Conservation (phyloP, 2,329 filamentous ascomycete genomes). For the Lizonia empirigonia region DNA sequence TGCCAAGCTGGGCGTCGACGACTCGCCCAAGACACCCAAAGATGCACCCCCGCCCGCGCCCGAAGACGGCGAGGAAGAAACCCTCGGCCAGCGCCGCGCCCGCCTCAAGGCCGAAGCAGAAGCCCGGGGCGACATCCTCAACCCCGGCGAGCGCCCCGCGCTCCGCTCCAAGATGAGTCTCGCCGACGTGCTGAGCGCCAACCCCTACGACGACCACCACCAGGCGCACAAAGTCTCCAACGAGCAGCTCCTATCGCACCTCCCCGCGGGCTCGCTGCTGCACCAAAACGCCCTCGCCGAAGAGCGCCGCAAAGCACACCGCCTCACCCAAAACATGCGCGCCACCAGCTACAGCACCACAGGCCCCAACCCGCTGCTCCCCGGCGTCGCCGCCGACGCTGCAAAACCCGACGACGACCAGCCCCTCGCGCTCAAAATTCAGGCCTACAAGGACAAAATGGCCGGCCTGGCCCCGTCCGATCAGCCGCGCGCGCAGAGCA, state of each 20-base stretch:
- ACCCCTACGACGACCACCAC: conserved; percentile 52
- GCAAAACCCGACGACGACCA: conserved; percentile 29
- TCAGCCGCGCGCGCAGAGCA: conserved; percentile 13
- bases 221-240: conserved; percentile 46
- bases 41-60: conserved; percentile 27
- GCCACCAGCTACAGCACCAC: conserved; percentile 35
- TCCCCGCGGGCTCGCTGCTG: conserved; percentile 51
- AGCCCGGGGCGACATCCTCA: conserved; percentile 48
- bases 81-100: conserved; percentile 75
- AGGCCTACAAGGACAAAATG: conserved; percentile 46
- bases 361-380: conserved; percentile 37
- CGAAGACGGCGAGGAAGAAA: conserved; percentile 67
- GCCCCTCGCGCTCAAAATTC: conserved; percentile 42
- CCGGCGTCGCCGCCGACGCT: conserved; percentile 12
- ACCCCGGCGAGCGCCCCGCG: conserved; percentile 36
- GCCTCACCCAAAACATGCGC: conserved; percentile 43
- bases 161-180: conserved; percentile 59
- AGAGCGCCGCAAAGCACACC: conserved; percentile 44
- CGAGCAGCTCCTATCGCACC: conserved; percentile 40
- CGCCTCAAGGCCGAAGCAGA: conserved; percentile 74
- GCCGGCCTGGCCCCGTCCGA: conserved; percentile 22
- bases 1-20: conserved; percentile 47
- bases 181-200: conserved; percentile 65
- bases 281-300: conserved; percentile 46
- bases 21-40: conserved; percentile 26